Evolutionary conservation across 805 yeast species (phyloP).

Genomic region (Priceomyces haplophilus): DNA sequence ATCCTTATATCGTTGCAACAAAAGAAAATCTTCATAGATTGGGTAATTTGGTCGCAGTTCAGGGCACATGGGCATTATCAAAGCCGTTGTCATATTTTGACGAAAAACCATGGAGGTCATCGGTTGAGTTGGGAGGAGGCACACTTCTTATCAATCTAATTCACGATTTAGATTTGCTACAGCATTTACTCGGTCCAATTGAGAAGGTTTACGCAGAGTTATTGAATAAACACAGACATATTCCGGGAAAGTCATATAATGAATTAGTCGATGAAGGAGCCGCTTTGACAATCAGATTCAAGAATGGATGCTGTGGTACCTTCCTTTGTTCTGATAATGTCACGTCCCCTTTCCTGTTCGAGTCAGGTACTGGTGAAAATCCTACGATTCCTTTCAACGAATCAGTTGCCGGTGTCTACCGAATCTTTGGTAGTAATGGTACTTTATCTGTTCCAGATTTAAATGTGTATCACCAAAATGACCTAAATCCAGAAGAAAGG

Average conservation of each 20-base stretch:
- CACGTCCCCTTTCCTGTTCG: constrained; percentile 39
- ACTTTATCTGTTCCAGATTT: constrained; percentile 41
- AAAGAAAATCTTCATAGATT: constrained; percentile 28
- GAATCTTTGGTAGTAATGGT: constrained; percentile 38
- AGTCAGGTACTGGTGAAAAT: constrained; percentile 43
- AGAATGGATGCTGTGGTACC: constrained; percentile 38
- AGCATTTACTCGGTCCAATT: constrained; percentile 39
- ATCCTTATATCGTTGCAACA: constrained; percentile 39
- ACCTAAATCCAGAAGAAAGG: constrained; percentile 14
- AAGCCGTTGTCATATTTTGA: constrained; percentile 34
- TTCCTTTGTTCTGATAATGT: constrained; percentile 42
- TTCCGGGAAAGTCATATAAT: constrained; percentile 7
- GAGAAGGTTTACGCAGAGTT: constrained; percentile 38
- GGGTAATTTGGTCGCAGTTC: constrained; percentile 36
- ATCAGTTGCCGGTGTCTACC: constrained; percentile 32
- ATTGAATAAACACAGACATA: constrained; percentile 29
- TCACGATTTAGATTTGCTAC: constrained; percentile 41
- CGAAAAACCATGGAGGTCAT: constrained; percentile 39
- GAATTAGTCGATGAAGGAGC: constrained; percentile 42
- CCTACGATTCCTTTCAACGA: constrained; percentile 36
- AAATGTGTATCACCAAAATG: constrained; percentile 33
- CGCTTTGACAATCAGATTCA: constrained; percentile 34
- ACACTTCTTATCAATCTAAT: constrained; percentile 38
- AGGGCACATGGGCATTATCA: constrained; percentile 40
- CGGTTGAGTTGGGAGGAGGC: constrained; percentile 36